Conservation (phyloP, 2,329 filamentous ascomycete genomes). For the Fusarium chuoi region DNA sequence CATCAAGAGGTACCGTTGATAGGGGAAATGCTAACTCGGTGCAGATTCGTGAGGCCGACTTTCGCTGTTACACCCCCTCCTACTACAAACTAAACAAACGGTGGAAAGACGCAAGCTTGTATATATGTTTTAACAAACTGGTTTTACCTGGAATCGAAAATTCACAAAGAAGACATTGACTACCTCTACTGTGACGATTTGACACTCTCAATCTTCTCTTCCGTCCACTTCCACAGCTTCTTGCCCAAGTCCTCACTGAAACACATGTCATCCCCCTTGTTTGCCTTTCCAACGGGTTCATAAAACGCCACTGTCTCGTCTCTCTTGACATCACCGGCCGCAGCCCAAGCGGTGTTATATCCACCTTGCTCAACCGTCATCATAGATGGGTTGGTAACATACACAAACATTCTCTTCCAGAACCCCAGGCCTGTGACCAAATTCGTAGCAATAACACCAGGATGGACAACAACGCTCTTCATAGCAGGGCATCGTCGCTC, state of each 20-base stretch:
- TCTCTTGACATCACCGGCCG: conserved; percentile 33
- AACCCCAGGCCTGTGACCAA: conserved; percentile 40
- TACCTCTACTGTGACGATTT: not conserved
- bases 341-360: conserved; percentile 48
- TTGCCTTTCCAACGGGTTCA: conserved; percentile 43
- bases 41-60: conserved; percentile 83
- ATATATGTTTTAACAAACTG: conserved; percentile 40
- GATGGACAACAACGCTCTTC: conserved; percentile 59
- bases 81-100: conserved; percentile 60
- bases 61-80: conserved; percentile 77
- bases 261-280: conserved; percentile 34
- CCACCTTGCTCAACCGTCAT: conserved; percentile 46
- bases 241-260: conserved; percentile 46
- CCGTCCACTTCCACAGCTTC: conserved; percentile 54
- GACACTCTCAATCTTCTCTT: conserved; percentile 17
- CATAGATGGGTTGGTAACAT: conserved; percentile 36
- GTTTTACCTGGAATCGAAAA: conserved; percentile 30
- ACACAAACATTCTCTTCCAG: conserved; percentile 41
- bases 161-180: conserved; percentile 24
- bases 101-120: conserved; percentile 27
- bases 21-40: not conserved
- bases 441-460: conserved; percentile 53
- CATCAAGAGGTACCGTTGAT: not conserved
- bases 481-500: conserved; percentile 56
- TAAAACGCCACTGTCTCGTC: conserved; percentile 39